Evolutionary conservation across 108 stramenopile genomes (phyloP).

Genomic region (Heterococcus sp.): DNA sequence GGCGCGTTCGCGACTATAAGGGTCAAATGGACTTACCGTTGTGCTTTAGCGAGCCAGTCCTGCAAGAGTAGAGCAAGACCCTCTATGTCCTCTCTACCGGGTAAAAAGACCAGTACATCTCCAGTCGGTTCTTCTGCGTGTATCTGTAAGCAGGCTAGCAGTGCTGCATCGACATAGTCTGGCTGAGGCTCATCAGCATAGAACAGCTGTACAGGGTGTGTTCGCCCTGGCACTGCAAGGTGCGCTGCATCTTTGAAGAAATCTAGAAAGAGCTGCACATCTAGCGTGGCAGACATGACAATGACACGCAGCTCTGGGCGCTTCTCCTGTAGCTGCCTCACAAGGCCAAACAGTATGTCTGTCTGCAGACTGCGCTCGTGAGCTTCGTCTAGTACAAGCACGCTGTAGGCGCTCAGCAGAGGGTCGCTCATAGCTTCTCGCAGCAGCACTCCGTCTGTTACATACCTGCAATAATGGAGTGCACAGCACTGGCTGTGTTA

Average conservation of each 20-base stretch:
- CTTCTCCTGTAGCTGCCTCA: constrained; percentile 63
- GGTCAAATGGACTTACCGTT: too few species aligned
- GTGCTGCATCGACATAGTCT: constrained; percentile 55
- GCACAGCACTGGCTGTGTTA: neutral
- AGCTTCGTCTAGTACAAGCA: constrained; percentile 91
- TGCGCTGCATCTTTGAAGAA: constrained; percentile 66
- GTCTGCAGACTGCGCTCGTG: constrained; percentile 93
- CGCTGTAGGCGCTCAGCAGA: constrained; percentile 69
- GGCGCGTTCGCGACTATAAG: too few species aligned
- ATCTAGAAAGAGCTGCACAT: constrained; percentile 73
- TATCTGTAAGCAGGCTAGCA: constrained; percentile 78
- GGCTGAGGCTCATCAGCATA: constrained; percentile 9
- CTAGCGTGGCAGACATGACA: constrained; percentile 95
- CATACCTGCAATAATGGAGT: constrained; percentile 64
- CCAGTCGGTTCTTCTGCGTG: constrained; percentile 62
- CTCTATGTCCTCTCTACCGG: constrained; percentile 89
- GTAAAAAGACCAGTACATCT: constrained; percentile 90
- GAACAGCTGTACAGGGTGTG: constrained; percentile 72
- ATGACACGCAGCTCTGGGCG: constrained; percentile 68
- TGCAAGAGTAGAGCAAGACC: constrained; percentile 65
- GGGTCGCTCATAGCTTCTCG: constrained; percentile 79
- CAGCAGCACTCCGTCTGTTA: constrained; percentile 95
- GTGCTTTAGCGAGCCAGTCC: constrained; percentile 43
- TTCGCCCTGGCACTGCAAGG: constrained; percentile 79
- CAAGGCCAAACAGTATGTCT: constrained; percentile 89